A percentile compares a stretch with the other conserved stretches of the same genome.
Evolutionary conservation across 73 alveolate species (phyloP).

Genomic region (Tetrahymena borealis): DNA sequence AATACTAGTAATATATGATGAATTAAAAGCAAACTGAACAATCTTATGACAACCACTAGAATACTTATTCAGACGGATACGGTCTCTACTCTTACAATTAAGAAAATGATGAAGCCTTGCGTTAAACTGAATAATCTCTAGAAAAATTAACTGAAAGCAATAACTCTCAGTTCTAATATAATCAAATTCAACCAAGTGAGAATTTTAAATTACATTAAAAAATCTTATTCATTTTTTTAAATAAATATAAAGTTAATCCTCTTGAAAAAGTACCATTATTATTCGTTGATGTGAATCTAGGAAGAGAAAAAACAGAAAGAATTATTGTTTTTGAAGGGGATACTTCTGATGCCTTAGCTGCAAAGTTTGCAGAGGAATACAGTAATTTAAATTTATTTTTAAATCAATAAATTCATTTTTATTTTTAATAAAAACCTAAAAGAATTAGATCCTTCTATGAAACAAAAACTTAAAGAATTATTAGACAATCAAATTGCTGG

Average conservation of each 20-base stretch:
- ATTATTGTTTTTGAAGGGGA: slow-evolving; percentile 92
- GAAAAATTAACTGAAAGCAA: background rate
- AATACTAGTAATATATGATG: background rate
- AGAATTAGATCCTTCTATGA: slow-evolving; percentile 57
- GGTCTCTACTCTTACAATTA: background rate
- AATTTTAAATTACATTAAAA: background rate
- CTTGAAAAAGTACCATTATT: slow-evolving; percentile 62
- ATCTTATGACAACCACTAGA: background rate
- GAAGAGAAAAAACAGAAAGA: slow-evolving; percentile 88
- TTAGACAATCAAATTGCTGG: slow-evolving; percentile 62
- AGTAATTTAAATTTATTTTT: slow-evolving; percentile 37
- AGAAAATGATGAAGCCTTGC: background rate
- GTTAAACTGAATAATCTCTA: background rate
- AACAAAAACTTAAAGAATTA: slow-evolving; percentile 48
- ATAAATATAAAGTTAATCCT: background rate
- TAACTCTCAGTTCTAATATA: background rate
- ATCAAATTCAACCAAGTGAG: background rate
- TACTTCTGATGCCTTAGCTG: slow-evolving; percentile 85
- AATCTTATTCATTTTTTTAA: background rate
- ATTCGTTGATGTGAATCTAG: slow-evolving; percentile 90
- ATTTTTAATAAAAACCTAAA: background rate
- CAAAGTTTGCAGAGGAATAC: slow-evolving; percentile 80
- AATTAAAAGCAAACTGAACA: background rate
- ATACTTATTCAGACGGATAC: background rate
- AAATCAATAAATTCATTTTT: background rate